Percentiles rank a stretch among this genome's conserved stretches.
These are phyloP conservation scores for Wickerhamomyces ciferrii DNA, from an alignment of 805 yeast species.

Conservation along the genomic window DNA sequence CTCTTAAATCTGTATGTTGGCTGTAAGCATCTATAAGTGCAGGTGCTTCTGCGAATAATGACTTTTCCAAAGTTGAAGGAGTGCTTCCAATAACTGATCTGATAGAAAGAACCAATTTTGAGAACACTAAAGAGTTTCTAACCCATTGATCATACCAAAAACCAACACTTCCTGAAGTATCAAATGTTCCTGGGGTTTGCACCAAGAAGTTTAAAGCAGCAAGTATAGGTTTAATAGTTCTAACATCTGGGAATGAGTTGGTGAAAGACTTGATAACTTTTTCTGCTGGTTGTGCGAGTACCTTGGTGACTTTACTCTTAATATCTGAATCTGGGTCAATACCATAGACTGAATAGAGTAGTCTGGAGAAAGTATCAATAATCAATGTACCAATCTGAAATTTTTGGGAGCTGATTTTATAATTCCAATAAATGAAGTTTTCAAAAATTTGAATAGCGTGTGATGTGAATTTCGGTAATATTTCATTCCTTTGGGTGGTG, in stretches of 20 bases:
- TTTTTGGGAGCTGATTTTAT: constrained; percentile 48
- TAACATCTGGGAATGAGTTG: constrained; percentile 40
- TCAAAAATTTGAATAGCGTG: constrained; percentile 71
- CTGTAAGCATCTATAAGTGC: constrained; percentile 54
- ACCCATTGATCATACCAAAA: constrained; percentile 46
- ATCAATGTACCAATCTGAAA: constrained; percentile 54
- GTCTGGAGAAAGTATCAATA: constrained; percentile 47
- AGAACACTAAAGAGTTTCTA: constrained; percentile 45
- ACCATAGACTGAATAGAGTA: constrained; percentile 51
- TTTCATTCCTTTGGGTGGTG: constrained; percentile 39
- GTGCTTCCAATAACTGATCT: constrained; percentile 42
- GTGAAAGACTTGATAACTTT: constrained; percentile 53
- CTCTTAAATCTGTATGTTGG: constrained; percentile 40
- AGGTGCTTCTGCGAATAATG: constrained; percentile 51
- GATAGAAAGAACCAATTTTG: constrained; percentile 49
- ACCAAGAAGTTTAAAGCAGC: constrained; percentile 44
- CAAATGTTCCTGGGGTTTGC: constrained; percentile 27
- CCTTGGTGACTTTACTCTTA: constrained; percentile 38
- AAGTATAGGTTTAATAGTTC: constrained; percentile 51
- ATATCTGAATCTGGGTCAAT: constrained; percentile 36
- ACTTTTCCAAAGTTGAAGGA: constrained; percentile 63
- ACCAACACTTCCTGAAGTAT: constrained; percentile 38
- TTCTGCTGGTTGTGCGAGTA: constrained; percentile 45
- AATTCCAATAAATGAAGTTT: constrained; percentile 68
- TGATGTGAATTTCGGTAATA: constrained; percentile 46